Conservation (phyloP, 495 filamentous ascomycete genomes). For the Podospora comata region DNA sequence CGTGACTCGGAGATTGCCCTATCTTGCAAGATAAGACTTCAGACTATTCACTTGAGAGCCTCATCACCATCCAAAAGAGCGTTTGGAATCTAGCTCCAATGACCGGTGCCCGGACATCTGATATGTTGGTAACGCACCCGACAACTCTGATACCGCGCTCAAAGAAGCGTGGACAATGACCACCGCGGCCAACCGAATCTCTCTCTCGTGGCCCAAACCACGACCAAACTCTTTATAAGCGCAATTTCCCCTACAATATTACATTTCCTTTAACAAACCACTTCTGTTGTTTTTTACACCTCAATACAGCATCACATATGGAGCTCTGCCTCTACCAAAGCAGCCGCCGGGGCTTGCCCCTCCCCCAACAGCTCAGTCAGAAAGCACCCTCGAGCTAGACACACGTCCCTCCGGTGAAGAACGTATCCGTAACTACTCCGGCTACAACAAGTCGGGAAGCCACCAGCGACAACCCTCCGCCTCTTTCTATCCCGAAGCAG, state of each 20-base stretch:
- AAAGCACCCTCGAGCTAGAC: background rate
- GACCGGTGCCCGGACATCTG: background rate
- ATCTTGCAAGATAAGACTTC: too few species aligned
- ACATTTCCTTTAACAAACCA: background rate
- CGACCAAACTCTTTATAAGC: background rate
- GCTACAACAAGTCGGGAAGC: background rate
- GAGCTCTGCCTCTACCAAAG: background rate
- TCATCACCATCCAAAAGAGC: background rate
- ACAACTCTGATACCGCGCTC: background rate
- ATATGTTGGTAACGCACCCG: background rate
- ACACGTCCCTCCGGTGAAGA: background rate
- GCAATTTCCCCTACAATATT: background rate
- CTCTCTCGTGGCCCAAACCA: background rate
- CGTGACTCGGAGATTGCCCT: too few species aligned
- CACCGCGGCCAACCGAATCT: background rate
- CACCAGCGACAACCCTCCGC: background rate
- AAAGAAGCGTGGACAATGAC: background rate
- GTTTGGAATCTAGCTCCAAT: background rate
- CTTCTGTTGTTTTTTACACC: background rate
- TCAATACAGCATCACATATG: background rate
- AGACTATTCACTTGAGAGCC: too few species aligned
- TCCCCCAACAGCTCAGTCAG: background rate
- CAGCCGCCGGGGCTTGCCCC: too few species aligned
- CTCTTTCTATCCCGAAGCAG: background rate
- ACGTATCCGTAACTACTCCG: too few species aligned